These are phyloP conservation scores for Cryphonectria nitschkei DNA, from an alignment of 2,329 filamentous ascomycete genomes.

Conservation along the genomic window DNA sequence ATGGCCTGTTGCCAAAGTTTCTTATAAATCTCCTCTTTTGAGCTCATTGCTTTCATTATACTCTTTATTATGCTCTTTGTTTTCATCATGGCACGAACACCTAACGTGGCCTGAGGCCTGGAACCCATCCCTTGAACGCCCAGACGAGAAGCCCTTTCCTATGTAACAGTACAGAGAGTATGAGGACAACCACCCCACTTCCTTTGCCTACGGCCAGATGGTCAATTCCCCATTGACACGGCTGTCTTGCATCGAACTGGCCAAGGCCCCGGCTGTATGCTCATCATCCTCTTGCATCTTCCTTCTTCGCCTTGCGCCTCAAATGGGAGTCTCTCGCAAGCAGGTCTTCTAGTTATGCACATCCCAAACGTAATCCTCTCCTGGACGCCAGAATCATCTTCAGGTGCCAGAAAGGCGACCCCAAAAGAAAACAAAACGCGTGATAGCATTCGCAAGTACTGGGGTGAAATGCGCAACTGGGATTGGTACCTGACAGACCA, in stretches of 20 bases:
- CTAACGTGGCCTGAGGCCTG: constrained; percentile 7
- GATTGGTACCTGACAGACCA: constrained; percentile 25
- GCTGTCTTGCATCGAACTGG: constrained; percentile 10
- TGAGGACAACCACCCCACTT: not conserved
- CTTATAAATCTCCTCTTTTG: constrained; percentile 6
- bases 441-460: constrained; percentile 13
- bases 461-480: not conserved
- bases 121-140: constrained; percentile 7
- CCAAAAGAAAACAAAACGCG: not conserved
- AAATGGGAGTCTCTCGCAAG: not conserved
- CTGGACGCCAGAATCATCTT: constrained; percentile 21
- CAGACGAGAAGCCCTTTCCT: not conserved
- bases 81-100: constrained; percentile 17
- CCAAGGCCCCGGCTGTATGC: constrained; percentile 5
- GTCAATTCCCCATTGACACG: constrained; percentile 9
- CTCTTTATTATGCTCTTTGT: constrained; percentile 13
- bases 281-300: constrained; percentile 14
- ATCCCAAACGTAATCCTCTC: constrained; percentile 8
- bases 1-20: not conserved
- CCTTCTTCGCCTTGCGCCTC: not conserved
- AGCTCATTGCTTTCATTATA: constrained; percentile 11
- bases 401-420: constrained; percentile 8
- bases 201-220: constrained; percentile 13
- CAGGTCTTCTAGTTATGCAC: not conserved
- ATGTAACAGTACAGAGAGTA: not conserved